Evolutionary conservation across 2,329 filamentous ascomycete genomes (phyloP).

Genomic region (Pseudogymnoascus sp.): DNA sequence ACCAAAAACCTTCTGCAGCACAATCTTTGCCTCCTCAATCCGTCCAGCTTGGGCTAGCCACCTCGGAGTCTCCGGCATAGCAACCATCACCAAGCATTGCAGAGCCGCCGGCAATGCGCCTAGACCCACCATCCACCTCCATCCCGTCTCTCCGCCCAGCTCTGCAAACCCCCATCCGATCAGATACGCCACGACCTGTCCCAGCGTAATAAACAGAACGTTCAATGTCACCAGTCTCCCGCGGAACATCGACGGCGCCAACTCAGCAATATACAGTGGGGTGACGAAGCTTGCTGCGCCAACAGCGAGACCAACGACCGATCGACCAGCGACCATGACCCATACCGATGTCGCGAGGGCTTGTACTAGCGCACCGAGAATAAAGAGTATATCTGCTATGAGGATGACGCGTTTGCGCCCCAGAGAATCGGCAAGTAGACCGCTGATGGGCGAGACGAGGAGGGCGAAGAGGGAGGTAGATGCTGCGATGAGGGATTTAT

Average conservation of each 20-base stretch:
- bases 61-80: slow-evolving; percentile 81
- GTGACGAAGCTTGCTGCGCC: slow-evolving; percentile 74
- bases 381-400: slow-evolving; percentile 58
- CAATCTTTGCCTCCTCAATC: slow-evolving; percentile 50
- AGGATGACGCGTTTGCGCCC: slow-evolving; percentile 57
- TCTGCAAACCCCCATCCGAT: slow-evolving; percentile 67
- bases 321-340: slow-evolving; percentile 59
- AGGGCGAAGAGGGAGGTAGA: slow-evolving; percentile 60
- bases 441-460: slow-evolving; percentile 54
- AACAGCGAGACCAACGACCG: slow-evolving; percentile 63
- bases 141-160: slow-evolving; percentile 50
- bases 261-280: slow-evolving; percentile 80
- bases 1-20: slow-evolving; percentile 60
- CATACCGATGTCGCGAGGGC: slow-evolving; percentile 49
- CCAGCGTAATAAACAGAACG: slow-evolving; percentile 74
- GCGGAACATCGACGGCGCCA: slow-evolving; percentile 67
- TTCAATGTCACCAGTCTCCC: slow-evolving; percentile 77
- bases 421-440: slow-evolving; percentile 52
- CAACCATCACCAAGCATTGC: slow-evolving; percentile 59
- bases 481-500: slow-evolving; percentile 65
- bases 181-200: slow-evolving; percentile 82
- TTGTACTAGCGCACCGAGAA: slow-evolving; percentile 59
- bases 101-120: slow-evolving; percentile 68
- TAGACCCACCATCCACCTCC: slow-evolving; percentile 87
- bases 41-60: slow-evolving; percentile 70